Percentiles rank a stretch among this genome's conserved stretches.
Evolutionary conservation across 495 filamentous ascomycete genomes (phyloP).

Genomic region (Lentithecium fluviatile): DNA sequence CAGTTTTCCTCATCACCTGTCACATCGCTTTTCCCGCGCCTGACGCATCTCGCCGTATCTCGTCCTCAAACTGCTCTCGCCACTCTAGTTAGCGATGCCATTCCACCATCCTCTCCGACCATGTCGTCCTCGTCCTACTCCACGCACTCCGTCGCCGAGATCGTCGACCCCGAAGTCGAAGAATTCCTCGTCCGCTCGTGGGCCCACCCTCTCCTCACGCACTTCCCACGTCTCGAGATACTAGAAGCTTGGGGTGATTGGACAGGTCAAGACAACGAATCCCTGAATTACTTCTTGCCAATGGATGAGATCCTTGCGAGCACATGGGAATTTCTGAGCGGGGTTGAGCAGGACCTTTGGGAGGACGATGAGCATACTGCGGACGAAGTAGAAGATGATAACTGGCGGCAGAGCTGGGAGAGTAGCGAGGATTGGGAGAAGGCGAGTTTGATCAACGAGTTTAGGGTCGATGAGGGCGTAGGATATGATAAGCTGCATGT

Average conservation of each 20-base stretch:
- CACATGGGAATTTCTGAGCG: constrained; percentile 32
- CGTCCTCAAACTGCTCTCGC: constrained; percentile 11
- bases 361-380: constrained; percentile 22
- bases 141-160: not conserved
- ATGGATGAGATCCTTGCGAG: constrained; percentile 24
- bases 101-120: constrained; percentile 10
- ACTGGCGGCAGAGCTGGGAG: constrained; percentile 1
- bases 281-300: constrained; percentile 30
- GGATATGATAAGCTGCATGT: not conserved
- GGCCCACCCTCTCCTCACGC: constrained; percentile 23
- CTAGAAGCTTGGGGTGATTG: constrained; percentile 30
- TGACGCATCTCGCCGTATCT: constrained; percentile 23
- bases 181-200: constrained; percentile 21
- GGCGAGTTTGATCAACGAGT: constrained; percentile 8
- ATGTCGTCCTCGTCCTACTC: no score
- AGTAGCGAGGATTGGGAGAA: constrained; percentile 23
- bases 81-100: not conserved
- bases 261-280: constrained; percentile 23
- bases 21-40: constrained; percentile 14
- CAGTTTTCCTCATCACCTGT: not conserved
- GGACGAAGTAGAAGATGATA: constrained; percentile 1
- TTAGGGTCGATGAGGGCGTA: not conserved
- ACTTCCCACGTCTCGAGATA: constrained; percentile 25
- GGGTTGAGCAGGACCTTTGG: constrained; percentile 30
- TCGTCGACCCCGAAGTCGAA: constrained; percentile 19